phyloP scores from a whole-genome alignment of 2,329 filamentous ascomycete species.

The Onygenales sp. region DNA sequence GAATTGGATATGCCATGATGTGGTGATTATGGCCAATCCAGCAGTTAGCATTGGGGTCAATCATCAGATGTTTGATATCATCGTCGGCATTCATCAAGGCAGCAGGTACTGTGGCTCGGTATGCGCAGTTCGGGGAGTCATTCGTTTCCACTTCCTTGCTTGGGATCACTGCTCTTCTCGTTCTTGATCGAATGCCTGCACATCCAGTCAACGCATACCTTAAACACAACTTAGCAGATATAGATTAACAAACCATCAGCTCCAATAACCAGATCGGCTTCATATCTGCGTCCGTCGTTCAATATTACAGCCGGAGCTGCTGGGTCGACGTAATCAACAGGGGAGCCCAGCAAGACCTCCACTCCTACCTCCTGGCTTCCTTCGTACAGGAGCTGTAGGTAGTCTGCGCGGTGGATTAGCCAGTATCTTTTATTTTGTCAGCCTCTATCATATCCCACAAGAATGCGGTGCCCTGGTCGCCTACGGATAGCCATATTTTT shows the following conservation, averaged over 20 bases:
- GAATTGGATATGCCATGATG: slow-evolving; percentile 22
- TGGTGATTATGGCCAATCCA: slow-evolving; percentile 21
- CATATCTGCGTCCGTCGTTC: slow-evolving; percentile 18
- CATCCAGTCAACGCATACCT: too few species aligned
- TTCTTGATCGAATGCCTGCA: slow-evolving; percentile 6
- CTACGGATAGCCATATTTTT: slow-evolving; percentile 13
- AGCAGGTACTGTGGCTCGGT: slow-evolving; percentile 4
- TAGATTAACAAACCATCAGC: slow-evolving; percentile 33
- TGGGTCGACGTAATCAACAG: slow-evolving; percentile 14
- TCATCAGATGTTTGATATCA: slow-evolving; percentile 6
- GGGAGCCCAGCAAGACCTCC: slow-evolving; percentile 17
- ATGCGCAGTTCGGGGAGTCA: slow-evolving; percentile 4
- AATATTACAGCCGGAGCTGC: slow-evolving; percentile 20
- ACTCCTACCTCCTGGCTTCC: slow-evolving; percentile 29
- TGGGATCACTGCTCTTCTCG: slow-evolving; percentile 4
- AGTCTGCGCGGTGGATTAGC: slow-evolving; percentile 25
- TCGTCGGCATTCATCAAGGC: slow-evolving; percentile 4
- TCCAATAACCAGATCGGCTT: slow-evolving; percentile 36
- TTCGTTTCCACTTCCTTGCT: slow-evolving; percentile 1
- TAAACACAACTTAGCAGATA: too few species aligned
- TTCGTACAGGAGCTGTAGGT: slow-evolving; percentile 20
- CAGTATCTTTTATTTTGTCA: slow-evolving; percentile 13
- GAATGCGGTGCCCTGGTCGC: background rate
- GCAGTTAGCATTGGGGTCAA: slow-evolving; percentile 4
- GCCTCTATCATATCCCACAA: background rate